Percentiles rank a stretch among this genome's conserved stretches.
Conservation (phyloP, 1,284 basidiomycete species). For the Ustilago esculenta region DNA sequence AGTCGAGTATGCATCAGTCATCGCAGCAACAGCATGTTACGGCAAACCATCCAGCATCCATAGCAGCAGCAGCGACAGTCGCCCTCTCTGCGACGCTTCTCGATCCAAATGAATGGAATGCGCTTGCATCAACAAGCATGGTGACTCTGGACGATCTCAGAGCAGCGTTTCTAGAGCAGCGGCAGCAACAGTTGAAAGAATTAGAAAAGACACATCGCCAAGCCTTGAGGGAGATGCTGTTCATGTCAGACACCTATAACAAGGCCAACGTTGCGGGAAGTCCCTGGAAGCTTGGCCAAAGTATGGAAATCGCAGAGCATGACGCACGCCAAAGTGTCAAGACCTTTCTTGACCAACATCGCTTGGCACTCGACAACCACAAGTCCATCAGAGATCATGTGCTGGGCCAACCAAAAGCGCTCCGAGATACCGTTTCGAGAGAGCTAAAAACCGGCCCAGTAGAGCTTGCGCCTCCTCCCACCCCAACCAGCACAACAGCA, state of each 20-base stretch:
- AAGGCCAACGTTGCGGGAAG: conserved; percentile 32
- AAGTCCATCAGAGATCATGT: conserved; percentile 29
- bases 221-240: conserved; percentile 39
- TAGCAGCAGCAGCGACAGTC: conserved; percentile 43
- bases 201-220: conserved; percentile 26
- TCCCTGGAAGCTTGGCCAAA: conserved; percentile 41
- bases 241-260: conserved; percentile 44
- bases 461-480: conserved; percentile 41
- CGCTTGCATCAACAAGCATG: conserved; percentile 49
- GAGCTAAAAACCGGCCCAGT: conserved; percentile 33
- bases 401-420: conserved; percentile 27
- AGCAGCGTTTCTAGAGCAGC: conserved; percentile 37
- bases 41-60: conserved; percentile 44
- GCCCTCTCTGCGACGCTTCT: conserved; percentile 41
- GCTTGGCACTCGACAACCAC: conserved; percentile 19
- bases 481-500: conserved; percentile 32
- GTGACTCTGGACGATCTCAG: conserved; percentile 43
- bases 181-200: conserved; percentile 36
- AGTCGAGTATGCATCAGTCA: conserved; percentile 5
- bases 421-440: conserved; percentile 26
- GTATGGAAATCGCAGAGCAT: conserved; percentile 28
- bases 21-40: conserved; percentile 36
- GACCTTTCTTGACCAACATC: conserved; percentile 22
- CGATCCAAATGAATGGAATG: conserved; percentile 48
- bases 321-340: conserved; percentile 29